A percentile compares a stretch with the other conserved stretches of the same genome.
Conservation (phyloP, 73 alveolate species). For the Stentor coeruleus region DNA sequence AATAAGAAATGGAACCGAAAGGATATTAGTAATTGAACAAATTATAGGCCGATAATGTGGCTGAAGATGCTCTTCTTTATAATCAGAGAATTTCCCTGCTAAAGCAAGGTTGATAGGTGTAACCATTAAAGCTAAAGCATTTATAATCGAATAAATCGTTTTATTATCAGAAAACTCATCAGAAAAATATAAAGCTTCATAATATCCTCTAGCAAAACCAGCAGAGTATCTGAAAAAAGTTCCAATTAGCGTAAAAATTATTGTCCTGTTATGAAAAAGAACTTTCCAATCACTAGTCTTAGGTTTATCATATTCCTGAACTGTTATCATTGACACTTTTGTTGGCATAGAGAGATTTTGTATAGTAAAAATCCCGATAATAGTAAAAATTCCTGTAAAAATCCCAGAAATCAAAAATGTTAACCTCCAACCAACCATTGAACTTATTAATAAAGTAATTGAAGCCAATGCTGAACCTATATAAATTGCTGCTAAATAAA, state of each 20-base stretch:
- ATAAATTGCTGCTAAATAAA: background rate
- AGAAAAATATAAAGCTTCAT: conserved; percentile 15
- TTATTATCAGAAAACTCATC: background rate
- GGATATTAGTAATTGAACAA: background rate
- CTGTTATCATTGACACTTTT: background rate
- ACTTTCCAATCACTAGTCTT: background rate
- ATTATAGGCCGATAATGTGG: background rate
- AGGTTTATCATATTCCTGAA: background rate
- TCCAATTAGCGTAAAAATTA: conserved; percentile 5
- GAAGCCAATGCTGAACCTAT: conserved; percentile 17
- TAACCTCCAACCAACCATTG: background rate
- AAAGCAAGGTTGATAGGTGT: background rate
- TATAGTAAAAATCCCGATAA: background rate
- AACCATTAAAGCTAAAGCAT: background rate
- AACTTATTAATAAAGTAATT: background rate
- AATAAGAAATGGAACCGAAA: conserved; percentile 10
- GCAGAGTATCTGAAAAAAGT: conserved; percentile 17
- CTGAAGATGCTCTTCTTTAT: background rate
- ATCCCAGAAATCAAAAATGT: background rate
- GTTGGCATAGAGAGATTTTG: background rate
- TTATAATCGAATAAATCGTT: background rate
- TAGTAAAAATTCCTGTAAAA: background rate
- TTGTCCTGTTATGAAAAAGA: background rate
- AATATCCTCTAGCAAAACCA: conserved; percentile 23
- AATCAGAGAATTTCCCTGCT: conserved; percentile 15